phyloP scores from a whole-genome alignment of 2,329 filamentous ascomycete species.

The Ciborinia camelliae region DNA sequence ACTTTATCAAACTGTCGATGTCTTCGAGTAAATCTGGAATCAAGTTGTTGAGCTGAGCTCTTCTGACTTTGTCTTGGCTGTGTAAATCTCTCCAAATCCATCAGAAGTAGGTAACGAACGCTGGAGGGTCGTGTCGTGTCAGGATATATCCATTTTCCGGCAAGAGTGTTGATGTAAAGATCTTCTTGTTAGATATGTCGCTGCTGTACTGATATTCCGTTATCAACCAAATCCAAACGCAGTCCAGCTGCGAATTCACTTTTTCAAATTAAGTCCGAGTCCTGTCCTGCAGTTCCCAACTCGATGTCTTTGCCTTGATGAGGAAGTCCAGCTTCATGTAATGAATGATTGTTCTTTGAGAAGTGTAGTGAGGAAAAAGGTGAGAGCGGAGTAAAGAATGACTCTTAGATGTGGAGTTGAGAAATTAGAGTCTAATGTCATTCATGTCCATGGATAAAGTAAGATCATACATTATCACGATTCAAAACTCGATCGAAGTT shows the following conservation, averaged over 20 bases:
- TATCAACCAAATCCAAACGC: too few species aligned
- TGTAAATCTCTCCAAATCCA: constrained; percentile 6
- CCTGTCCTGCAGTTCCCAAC: constrained; percentile 14
- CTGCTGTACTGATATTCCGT: background rate
- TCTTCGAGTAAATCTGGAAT: background rate
- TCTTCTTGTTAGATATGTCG: background rate
- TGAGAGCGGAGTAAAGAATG: constrained; percentile 5
- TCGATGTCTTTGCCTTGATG: constrained; percentile 10
- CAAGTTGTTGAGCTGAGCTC: background rate
- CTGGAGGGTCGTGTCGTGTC: constrained; percentile 6
- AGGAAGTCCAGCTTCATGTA: constrained; percentile 17
- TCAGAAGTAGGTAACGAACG: background rate
- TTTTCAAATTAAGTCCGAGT: background rate
- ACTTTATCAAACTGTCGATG: background rate
- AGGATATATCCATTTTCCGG: constrained; percentile 14
- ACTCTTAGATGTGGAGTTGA: background rate
- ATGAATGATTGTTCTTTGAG: constrained; percentile 1
- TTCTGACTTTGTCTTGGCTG: background rate
- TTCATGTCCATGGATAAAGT: constrained; percentile 6
- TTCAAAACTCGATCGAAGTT: background rate
- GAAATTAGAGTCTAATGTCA: constrained; percentile 10
- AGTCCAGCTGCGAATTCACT: background rate
- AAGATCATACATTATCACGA: background rate
- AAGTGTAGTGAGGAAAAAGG: background rate
- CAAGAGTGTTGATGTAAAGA: background rate